Percentiles rank a stretch among this genome's conserved stretches.
Conservation (phyloP, 129 eudicot species). For the Flaveria brownii region DNA sequence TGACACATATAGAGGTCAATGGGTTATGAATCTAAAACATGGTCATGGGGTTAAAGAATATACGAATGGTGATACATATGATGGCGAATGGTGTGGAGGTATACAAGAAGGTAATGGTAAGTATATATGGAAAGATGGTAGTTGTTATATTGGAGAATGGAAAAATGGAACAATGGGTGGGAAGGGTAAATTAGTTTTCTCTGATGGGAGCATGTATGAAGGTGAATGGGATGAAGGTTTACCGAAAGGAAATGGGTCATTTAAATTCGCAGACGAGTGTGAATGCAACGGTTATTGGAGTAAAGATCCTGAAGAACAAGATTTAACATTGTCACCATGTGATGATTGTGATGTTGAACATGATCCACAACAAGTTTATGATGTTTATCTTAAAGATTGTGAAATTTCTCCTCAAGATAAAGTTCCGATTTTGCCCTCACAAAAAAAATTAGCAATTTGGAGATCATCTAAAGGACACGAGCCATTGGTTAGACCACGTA, state of each 20-base stretch:
- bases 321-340: slow-evolving; percentile 51
- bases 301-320: slow-evolving; percentile 56
- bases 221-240: slow-evolving; percentile 89
- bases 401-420: slow-evolving; percentile 59
- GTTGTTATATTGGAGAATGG: slow-evolving; percentile 72
- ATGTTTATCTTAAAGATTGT: slow-evolving; percentile 48
- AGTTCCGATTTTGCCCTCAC: slow-evolving; percentile 74
- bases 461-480: slow-evolving; percentile 58
- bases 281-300: slow-evolving; percentile 75
- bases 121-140: slow-evolving; percentile 76
- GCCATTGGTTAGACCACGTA: slow-evolving; percentile 52
- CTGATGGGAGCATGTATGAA: slow-evolving; percentile 64
- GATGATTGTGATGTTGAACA: slow-evolving; percentile 44
- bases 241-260: slow-evolving; percentile 76
- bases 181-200: slow-evolving; percentile 59
- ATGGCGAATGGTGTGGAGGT: slow-evolving; percentile 90
- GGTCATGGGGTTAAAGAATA: slow-evolving; percentile 67
- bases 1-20: slow-evolving; percentile 63
- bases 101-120: slow-evolving; percentile 80
- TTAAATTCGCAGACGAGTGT: slow-evolving; percentile 61
- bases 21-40: slow-evolving; percentile 85
- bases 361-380: slow-evolving; percentile 68
- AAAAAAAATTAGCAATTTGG: slow-evolving; percentile 86
- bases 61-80: slow-evolving; percentile 69
- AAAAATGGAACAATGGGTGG: slow-evolving; percentile 68